Conservation (phyloP, 2,329 filamentous ascomycete species). For the Proliferodiscus dingleyae region DNA sequence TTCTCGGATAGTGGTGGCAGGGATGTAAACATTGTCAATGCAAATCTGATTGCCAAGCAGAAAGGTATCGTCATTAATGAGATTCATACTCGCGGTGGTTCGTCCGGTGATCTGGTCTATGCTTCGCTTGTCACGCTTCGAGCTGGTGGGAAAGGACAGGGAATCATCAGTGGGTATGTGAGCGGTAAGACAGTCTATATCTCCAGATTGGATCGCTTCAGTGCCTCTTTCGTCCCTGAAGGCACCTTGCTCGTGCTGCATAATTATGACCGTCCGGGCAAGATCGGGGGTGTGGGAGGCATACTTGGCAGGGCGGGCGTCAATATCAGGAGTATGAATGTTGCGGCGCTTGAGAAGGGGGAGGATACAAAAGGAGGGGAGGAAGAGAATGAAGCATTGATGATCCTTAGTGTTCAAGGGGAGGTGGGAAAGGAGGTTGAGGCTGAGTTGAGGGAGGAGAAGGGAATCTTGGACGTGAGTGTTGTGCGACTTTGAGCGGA, state of each 20-base stretch:
- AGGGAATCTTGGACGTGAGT: slow-evolving; percentile 53
- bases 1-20: slow-evolving; percentile 62
- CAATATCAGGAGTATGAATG: slow-evolving; percentile 79
- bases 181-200: slow-evolving; percentile 62
- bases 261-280: slow-evolving; percentile 77
- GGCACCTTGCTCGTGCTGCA: slow-evolving; percentile 73
- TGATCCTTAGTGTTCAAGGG: slow-evolving; percentile 73
- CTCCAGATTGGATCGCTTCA: slow-evolving; percentile 67
- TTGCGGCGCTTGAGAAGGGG: slow-evolving; percentile 45
- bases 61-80: slow-evolving; percentile 76
- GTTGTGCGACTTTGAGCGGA: slow-evolving; percentile 37
- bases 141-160: slow-evolving; percentile 33
- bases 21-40: slow-evolving; percentile 81
- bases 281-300: slow-evolving; percentile 74
- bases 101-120: slow-evolving; percentile 56
- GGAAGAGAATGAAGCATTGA: slow-evolving; percentile 62
- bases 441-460: slow-evolving; percentile 42
- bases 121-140: slow-evolving; percentile 67
- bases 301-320: slow-evolving; percentile 64
- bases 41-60: slow-evolving; percentile 67
- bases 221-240: slow-evolving; percentile 66
- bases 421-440: slow-evolving; percentile 54
- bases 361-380: slow-evolving; percentile 23
- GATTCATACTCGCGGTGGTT: slow-evolving; percentile 59
- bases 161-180: slow-evolving; percentile 61